Evolutionary conservation across 306 rosid genomes (phyloP), one percentile per base, ranked within the genome.

Genomic region (Lathyrus aphaca): DNA sequence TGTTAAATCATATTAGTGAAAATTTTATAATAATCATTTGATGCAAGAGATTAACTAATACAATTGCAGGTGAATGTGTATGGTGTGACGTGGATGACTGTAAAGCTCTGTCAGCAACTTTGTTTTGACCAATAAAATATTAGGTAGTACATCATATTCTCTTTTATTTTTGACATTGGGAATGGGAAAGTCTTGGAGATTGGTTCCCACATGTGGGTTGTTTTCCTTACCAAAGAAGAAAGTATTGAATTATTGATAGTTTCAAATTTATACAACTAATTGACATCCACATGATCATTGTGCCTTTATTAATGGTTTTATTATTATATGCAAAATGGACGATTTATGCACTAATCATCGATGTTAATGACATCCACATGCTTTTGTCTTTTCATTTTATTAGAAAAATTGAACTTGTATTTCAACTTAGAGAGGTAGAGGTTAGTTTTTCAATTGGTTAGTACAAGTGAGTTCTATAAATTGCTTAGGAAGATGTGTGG

Each of bases 201-300:
- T 80, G 91, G 78, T 74, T 79, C 75, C 74, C 96, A 90, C 96
- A 90, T 69, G 86, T 86, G 96, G 77, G 69, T 56, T 79, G 85
- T 68, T 84, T 87, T 79, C 90, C 89, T 83, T 83, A 82, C 19
- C 71, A 69, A 68, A 43, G 82, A 87, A 85, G 86, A 44, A 61
- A 42, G 39, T 43, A 19, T 60, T 49, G 75, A 68, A 66, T 29
- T 67, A 9, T 32, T 48, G 38, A 43, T 63, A 35, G 23, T 62
- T 82, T 65, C 68, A 80, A 76, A 79, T 64, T 85, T 79, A 81
- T 27, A 54, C 56, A 71, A 19, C 39, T 62, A 40, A 56, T 76
- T 30, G 17, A 65, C n/a, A n/a, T n/a, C n/a, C n/a, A 65, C 72
- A 51, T 71, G 37, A 46, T 56, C 19, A 71, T 38, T 56, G 69